Conservation (phyloP, 179 eudicot species). For the Silene coronaria region DNA sequence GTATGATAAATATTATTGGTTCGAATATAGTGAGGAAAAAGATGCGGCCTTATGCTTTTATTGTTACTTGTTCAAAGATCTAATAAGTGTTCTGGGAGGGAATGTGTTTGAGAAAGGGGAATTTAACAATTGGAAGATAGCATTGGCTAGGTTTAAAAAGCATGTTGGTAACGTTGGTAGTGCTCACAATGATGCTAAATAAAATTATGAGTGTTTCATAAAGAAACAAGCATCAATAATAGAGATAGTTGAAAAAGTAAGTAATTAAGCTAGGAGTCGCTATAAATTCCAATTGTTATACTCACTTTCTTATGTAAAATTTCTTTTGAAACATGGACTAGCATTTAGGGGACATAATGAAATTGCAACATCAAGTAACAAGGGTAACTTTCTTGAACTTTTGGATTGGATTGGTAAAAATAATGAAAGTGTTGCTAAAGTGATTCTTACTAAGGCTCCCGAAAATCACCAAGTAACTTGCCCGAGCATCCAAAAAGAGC, state of each 20-base stretch:
- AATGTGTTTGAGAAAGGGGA: not conserved
- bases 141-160: not conserved
- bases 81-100: not conserved
- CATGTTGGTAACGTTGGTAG: not conserved
- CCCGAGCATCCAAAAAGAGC: not conserved
- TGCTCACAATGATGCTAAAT: not conserved
- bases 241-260: too few relatives aligned
- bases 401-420: not conserved
- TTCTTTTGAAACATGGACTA: not conserved
- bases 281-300: too few relatives aligned
- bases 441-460: not conserved
- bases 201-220: not conserved
- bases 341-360: not conserved
- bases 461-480: not conserved
- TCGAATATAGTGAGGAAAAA: not conserved
- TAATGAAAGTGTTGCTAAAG: not conserved
- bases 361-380: not conserved
- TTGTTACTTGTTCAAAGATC: not conserved
- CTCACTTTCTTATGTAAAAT: too few relatives aligned
- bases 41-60: not conserved
- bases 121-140: not conserved
- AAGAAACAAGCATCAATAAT: too few relatives aligned
- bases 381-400: too few relatives aligned
- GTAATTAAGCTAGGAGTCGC: too few relatives aligned
- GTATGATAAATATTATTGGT: not conserved